Base-by-base conservation (phyloP, 2,329 filamentous ascomycete species). In the Geosmithia flava region DNA sequence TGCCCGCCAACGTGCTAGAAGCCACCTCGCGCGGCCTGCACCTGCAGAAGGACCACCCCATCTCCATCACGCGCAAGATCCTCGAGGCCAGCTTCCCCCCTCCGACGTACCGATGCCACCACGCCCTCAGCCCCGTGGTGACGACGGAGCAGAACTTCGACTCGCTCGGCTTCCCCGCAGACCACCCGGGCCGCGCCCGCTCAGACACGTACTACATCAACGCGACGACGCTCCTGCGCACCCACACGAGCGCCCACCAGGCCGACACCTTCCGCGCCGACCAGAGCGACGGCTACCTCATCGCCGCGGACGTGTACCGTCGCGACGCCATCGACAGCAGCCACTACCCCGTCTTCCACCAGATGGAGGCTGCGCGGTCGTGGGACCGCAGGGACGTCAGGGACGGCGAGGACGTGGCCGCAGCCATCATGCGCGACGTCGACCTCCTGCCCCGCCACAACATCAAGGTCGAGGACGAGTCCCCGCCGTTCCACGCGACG, bases 141-240 rank as follows among this genome's bases (percentile, higher is more conserved):
- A 82, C 84, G 33, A 85, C 87, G 2, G 67, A 73, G 11, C 85
- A 96, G 61, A 98, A 98, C 64, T 98, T 98, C 62, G 93, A 98
- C 67, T 93, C 90, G n/a, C 72, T 98, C 7, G 90, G 90, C 43
- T 97, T 98, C 61, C 85, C 90, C 0, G 59, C 73, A 7, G 85
- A 96, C 62, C 93, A 98, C 58, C 86, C 89, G 3, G 93, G 93
- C 51, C 83, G 93, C 46, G 86, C 80, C 54, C 80, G 80, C 55
- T 91, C 87, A 15, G 93, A 98, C 67, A 97, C 93, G 1, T 98
- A 97, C 72, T 98, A 98, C 65, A 68, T 98, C 59, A 95, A 95
- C 67, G 72, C 82, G 54, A 68, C 79, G 47, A 95, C 86, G 0
- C 81, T 98, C 2, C 70, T 98, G 42, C 79, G 93, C 49, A 98